Evolutionary conservation across 2,329 filamentous ascomycete genomes (phyloP), one percentile per base, ranked within the genome.

Genomic region (Paracamarosporium sp.): DNA sequence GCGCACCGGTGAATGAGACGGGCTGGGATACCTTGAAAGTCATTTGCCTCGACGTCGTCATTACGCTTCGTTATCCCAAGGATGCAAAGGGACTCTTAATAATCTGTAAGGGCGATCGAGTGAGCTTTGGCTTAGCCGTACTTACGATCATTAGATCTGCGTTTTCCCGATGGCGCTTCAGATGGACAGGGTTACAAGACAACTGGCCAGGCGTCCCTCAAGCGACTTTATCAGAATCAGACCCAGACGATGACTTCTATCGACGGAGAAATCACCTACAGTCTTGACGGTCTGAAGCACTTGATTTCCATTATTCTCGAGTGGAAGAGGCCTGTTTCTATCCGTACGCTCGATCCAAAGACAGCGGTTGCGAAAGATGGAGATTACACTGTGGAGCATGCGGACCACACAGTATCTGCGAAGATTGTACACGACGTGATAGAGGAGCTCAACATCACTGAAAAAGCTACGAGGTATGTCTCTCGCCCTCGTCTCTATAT

Each of bases 321-420:
- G 15, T 36, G 53, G 36, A 66, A 58, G 17, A 53, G 53, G n/a
- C 56, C 70, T 2, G 57, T 55, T 2, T 41, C 64, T 17, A 59
- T 73, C 17, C 61, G 64, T 9, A 60, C 68, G 7, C 57, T 72
- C 17, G 66, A 72, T 50, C 56, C 64, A 55, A 61, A 64, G 50
- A 63, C 64, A 5, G 25, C 43, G 1, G 46, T 69, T 15, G 55
- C 64, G 0, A 50, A 62, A 1, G 53, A 60, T 2, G 47, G 59
- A 2, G 45, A 66, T 4, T 56, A 48, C 44, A 41, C 44, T n/a
- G 57, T 52, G 30, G 69, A 73, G 30, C 69, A 74, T 52, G 54
- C 65, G 4, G 71, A 72, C 36, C 71, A 69, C 20, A 53, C 63
- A 9, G 56, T 67, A 7, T 67, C 69, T 38, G 71, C 70, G 1